Conservation (phyloP, 2,329 filamentous ascomycete genomes). For the Reticulascus tulasneorum region DNA sequence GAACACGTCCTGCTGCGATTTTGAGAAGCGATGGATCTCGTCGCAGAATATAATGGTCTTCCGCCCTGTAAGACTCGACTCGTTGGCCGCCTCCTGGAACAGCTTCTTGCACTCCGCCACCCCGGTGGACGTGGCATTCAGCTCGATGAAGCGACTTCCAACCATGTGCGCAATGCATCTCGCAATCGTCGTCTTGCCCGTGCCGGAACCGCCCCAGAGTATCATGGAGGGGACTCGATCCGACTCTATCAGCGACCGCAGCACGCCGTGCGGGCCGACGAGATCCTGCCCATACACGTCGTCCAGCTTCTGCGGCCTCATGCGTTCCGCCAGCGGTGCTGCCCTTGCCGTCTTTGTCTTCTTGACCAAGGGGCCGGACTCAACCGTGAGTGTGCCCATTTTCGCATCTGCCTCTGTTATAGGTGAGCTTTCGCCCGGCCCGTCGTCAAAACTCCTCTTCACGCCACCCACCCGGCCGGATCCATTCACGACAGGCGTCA, state of each 20-base stretch:
- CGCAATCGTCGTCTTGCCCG: conserved; percentile 88
- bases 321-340: conserved; percentile 87
- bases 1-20: conserved; percentile 92
- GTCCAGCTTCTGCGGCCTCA: conserved; percentile 80
- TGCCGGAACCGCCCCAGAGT: conserved; percentile 79
- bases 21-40: conserved; percentile 90
- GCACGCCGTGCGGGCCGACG: conserved; percentile 77
- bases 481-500: conserved; percentile 30
- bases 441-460: conserved; percentile 53
- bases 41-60: conserved; percentile 98
- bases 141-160: conserved; percentile 85
- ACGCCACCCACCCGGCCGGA: conserved; percentile 29
- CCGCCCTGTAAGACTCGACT: conserved; percentile 74
- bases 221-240: conserved; percentile 92
- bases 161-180: conserved; percentile 81
- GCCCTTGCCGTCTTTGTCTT: conserved; percentile 66
- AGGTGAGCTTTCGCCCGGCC: conserved; percentile 33
- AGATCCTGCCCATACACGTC: conserved; percentile 90
- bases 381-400: neutral
- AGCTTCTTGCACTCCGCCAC: conserved; percentile 91
- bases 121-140: conserved; percentile 87
- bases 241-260: conserved; percentile 80
- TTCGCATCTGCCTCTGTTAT: conserved; percentile 3
- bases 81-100: conserved; percentile 78
- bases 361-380: conserved; percentile 48